Percentiles rank a stretch among this genome's conserved stretches.
phyloP scores from a whole-genome alignment of 148 eudicot species.

The Salicornia ramosissima region DNA sequence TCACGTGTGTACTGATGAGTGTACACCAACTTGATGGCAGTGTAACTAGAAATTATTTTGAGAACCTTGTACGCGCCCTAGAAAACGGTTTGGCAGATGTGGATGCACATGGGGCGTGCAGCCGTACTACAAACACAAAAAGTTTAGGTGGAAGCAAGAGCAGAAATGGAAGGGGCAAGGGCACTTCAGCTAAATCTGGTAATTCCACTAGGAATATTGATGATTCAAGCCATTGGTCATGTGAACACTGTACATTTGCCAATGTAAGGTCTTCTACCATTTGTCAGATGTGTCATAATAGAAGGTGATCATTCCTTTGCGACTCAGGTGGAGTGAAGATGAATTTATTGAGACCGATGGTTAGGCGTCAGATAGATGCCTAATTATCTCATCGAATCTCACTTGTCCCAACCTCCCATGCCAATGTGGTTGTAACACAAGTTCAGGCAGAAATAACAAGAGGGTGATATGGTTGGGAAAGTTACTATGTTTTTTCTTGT shows the following conservation, averaged over 20 bases:
- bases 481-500: conserved; percentile 11
- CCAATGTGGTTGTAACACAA: conserved; percentile 2
- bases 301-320: conserved; percentile 29
- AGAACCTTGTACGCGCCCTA: conserved; percentile 83
- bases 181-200: conserved; percentile 47
- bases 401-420: not conserved
- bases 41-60: conserved; percentile 80
- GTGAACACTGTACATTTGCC: conserved; percentile 81
- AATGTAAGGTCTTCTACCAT: conserved; percentile 42
- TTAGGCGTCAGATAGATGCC: conserved; percentile 1
- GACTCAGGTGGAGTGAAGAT: conserved; percentile 1
- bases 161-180: conserved; percentile 46
- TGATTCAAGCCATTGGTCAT: conserved; percentile 70
- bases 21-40: conserved; percentile 29
- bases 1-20: not conserved
- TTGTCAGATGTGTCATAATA: conserved; percentile 78
- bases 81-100: conserved; percentile 86
- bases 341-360: not conserved
- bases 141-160: conserved; percentile 47
- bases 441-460: conserved; percentile 16
- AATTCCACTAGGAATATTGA: conserved; percentile 48
- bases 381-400: conserved; percentile 3
- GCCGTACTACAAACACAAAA: conserved; percentile 55
- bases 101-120: conserved; percentile 46
- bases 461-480: not conserved